These are phyloP conservation scores for Colletotrichum lindemuthianum DNA, from an alignment of 2,329 filamentous ascomycete genomes.

Conservation along the genomic window DNA sequence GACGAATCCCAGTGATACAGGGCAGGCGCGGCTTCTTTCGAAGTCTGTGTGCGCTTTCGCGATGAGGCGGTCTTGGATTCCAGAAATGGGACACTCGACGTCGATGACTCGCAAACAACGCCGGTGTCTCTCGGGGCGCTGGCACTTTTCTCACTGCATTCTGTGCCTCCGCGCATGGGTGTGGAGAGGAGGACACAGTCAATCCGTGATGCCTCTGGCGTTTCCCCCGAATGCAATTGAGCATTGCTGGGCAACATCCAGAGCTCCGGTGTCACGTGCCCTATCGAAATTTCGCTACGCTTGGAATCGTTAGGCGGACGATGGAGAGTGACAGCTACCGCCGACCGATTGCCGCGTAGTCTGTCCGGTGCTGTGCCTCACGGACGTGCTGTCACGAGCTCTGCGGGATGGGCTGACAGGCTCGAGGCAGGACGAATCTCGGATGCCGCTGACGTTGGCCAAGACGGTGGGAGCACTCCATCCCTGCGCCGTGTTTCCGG, in stretches of 20 bases:
- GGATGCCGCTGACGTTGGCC: constrained; percentile 10
- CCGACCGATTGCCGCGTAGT: too few species aligned
- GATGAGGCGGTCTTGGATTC: constrained; percentile 7
- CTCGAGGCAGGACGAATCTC: not conserved
- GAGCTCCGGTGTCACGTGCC: too few species aligned
- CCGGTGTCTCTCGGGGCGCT: constrained; percentile 39
- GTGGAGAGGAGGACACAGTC: constrained; percentile 56
- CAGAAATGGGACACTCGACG: not conserved
- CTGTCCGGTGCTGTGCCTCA: too few species aligned
- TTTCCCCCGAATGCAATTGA: too few species aligned
- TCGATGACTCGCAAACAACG: constrained; percentile 36
- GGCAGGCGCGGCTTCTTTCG: constrained; percentile 9
- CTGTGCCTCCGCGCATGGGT: constrained; percentile 56
- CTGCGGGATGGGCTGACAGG: not conserved
- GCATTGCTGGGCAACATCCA: too few species aligned
- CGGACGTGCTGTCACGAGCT: not conserved
- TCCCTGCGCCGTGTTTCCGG: not conserved
- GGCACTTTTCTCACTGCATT: constrained; percentile 63
- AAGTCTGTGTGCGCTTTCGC: constrained; percentile 7
- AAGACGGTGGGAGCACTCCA: not conserved
- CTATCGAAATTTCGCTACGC: too few species aligned
- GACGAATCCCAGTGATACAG: constrained; percentile 13
- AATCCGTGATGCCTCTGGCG: too few species aligned
- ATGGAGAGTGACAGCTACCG: not conserved
- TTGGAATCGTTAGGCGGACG: too few species aligned